Percentiles rank a stretch among this genome's conserved stretches.
These are phyloP conservation scores for Grosmannia clavigera DNA, from an alignment of 2,329 filamentous ascomycete genomes.

Conservation along the genomic window DNA sequence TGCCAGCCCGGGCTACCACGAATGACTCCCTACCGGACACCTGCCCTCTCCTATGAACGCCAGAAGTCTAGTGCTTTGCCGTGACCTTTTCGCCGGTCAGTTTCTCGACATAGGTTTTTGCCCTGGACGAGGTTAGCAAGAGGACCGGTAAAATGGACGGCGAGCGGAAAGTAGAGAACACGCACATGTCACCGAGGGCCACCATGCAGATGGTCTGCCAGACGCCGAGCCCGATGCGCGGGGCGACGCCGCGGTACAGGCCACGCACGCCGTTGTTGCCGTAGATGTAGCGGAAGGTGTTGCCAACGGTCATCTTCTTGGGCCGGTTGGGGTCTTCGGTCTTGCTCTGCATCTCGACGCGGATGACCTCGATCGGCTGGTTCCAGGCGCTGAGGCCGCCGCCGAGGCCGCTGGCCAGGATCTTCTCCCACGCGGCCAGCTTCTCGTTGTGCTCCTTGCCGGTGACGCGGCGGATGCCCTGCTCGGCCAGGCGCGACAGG, in stretches of 20 bases:
- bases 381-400: slow-evolving; percentile 97
- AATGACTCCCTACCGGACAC: not conserved
- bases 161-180: slow-evolving; percentile 4
- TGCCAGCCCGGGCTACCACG: not conserved
- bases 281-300: slow-evolving; percentile 81
- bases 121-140: slow-evolving; percentile 31
- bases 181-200: slow-evolving; percentile 93
- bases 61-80: slow-evolving; percentile 46
- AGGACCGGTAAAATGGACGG: not conserved
- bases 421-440: slow-evolving; percentile 73
- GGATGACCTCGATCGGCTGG: slow-evolving; percentile 98
- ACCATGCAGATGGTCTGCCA: slow-evolving; percentile 99
- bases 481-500: slow-evolving; percentile 81
- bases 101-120: slow-evolving; percentile 55
- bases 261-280: slow-evolving; percentile 75
- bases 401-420: slow-evolving; percentile 72
- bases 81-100: slow-evolving; percentile 51
- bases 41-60: not conserved
- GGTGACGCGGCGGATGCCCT: slow-evolving; percentile 66
- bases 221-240: slow-evolving; percentile 86
- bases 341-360: slow-evolving; percentile 99
- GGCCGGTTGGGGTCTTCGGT: slow-evolving; percentile 93
- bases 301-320: slow-evolving; percentile 97
- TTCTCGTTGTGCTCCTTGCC: slow-evolving; percentile 71
- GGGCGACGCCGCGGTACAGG: slow-evolving; percentile 89